These are phyloP conservation scores for Citeromyces matritensis DNA, from an alignment of 805 yeast species.

Conservation along the genomic window DNA sequence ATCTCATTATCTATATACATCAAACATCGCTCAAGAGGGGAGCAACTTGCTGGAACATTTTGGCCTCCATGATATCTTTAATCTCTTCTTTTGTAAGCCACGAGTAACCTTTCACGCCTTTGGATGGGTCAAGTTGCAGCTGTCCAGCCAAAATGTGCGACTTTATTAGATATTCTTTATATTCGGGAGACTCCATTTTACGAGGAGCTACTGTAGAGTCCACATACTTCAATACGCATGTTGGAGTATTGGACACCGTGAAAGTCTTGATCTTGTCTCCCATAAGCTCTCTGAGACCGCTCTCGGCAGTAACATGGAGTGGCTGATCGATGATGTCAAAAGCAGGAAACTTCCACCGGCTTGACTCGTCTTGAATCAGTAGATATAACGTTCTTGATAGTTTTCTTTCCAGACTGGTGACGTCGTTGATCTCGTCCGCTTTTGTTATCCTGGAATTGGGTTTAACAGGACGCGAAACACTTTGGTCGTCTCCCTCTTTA, in stretches of 20 bases:
- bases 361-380: constrained; percentile 29
- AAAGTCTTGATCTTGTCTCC: constrained; percentile 71
- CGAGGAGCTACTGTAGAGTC: constrained; percentile 10
- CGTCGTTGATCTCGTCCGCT: constrained; percentile 56
- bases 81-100: constrained; percentile 86
- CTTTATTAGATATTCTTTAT: constrained; percentile 61
- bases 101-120: constrained; percentile 33
- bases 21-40: constrained; percentile 20
- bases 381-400: constrained; percentile 72
- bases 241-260: constrained; percentile 85
- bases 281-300: constrained; percentile 56
- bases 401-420: constrained; percentile 60
- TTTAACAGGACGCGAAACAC: constrained; percentile 51
- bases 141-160: constrained; percentile 61
- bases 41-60: constrained; percentile 41
- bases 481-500: constrained; percentile 21
- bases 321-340: constrained; percentile 36
- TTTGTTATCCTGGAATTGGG: constrained; percentile 62
- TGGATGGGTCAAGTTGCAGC: constrained; percentile 1
- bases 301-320: constrained; percentile 61
- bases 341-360: constrained; percentile 70
- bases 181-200: constrained; percentile 9
- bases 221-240: constrained; percentile 42
- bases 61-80: constrained; percentile 27
- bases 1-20: too few relatives aligned